A percentile compares a stretch with the other conserved stretches of the same genome.
Conservation (phyloP, 2,329 filamentous ascomycete genomes). For the Hymenoscyphus infarciens region DNA sequence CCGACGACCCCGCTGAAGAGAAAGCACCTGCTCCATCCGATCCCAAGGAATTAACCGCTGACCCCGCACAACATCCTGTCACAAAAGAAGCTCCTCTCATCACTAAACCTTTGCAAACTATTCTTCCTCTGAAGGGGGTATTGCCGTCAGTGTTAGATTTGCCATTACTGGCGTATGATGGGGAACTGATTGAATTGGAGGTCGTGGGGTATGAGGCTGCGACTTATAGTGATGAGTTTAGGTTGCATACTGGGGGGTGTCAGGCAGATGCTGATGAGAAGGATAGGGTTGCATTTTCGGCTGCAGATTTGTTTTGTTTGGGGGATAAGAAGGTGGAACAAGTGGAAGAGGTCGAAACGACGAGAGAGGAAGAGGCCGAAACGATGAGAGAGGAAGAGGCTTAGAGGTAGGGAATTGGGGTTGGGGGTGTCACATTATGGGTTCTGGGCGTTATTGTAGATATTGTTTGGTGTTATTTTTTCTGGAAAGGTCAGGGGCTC, state of each 20-base stretch:
- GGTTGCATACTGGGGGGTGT: conserved; percentile 65
- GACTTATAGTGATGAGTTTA: conserved; percentile 57
- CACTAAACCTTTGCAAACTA: conserved; percentile 48
- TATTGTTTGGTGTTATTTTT: neutral
- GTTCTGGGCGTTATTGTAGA: neutral
- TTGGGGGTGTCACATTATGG: neutral
- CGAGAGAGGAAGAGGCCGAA: neutral
- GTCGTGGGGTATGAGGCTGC: conserved; percentile 44
- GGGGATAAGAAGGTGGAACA: conserved; percentile 19
- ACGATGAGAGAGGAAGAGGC: neutral
- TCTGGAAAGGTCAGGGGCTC: neutral
- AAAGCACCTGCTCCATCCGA: conserved; percentile 1
- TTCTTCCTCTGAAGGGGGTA: conserved; percentile 43
- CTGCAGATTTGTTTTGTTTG: conserved; percentile 32
- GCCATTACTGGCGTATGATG: conserved; percentile 63
- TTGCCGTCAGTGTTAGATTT: conserved; percentile 46
- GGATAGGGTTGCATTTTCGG: conserved; percentile 13
- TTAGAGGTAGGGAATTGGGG: neutral
- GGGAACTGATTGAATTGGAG: conserved; percentile 42
- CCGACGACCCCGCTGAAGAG: conserved; percentile 23
- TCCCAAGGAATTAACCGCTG: conserved; percentile 28
- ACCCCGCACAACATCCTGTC: conserved; percentile 29
- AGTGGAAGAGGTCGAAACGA: conserved; percentile 1
- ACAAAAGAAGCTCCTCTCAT: conserved; percentile 39
- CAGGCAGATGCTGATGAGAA: conserved; percentile 18